A percentile compares a stretch with the other conserved stretches of the same genome.
Evolutionary conservation across 1,284 basidiomycete species (phyloP).

Genomic region (Anthracocystis setariae): DNA sequence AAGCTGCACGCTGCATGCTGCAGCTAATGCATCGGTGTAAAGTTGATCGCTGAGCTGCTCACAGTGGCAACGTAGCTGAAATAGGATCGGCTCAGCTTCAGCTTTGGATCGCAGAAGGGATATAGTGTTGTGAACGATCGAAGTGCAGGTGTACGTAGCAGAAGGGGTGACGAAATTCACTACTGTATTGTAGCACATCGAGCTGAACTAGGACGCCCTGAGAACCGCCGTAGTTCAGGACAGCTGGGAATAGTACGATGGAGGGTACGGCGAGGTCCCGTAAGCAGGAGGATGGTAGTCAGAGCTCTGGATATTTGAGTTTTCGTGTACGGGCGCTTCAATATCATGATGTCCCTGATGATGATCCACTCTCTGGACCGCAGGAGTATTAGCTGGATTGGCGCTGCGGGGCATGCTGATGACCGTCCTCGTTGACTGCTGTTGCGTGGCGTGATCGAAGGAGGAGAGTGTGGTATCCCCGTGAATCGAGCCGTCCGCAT

Average conservation of each 20-base stretch:
- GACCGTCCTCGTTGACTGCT: background rate
- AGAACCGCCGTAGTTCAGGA: too few species aligned
- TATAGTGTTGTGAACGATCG: too few species aligned
- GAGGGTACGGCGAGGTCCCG: constrained; percentile 42
- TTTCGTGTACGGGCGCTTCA: background rate
- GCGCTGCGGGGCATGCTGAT: constrained; percentile 1
- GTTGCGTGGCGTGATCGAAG: constrained; percentile 35
- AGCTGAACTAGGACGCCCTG: too few species aligned
- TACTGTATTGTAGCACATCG: too few species aligned
- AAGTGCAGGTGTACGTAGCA: too few species aligned
- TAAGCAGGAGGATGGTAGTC: constrained; percentile 38
- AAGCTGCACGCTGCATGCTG: too few species aligned
- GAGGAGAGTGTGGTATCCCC: constrained; percentile 22
- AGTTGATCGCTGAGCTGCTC: too few species aligned
- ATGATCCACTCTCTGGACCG: background rate
- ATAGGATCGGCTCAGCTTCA: too few species aligned
- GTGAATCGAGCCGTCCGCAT: constrained; percentile 16
- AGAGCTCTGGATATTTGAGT: background rate
- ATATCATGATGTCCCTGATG: background rate
- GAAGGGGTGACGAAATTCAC: too few species aligned
- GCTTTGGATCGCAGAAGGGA: too few species aligned
- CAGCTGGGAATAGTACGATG: constrained; percentile 34
- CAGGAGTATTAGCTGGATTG: background rate
- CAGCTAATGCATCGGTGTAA: too few species aligned
- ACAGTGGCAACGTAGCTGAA: too few species aligned